Conservation (phyloP, 116 monocot species). For the Papilionanthe hybrid region DNA sequence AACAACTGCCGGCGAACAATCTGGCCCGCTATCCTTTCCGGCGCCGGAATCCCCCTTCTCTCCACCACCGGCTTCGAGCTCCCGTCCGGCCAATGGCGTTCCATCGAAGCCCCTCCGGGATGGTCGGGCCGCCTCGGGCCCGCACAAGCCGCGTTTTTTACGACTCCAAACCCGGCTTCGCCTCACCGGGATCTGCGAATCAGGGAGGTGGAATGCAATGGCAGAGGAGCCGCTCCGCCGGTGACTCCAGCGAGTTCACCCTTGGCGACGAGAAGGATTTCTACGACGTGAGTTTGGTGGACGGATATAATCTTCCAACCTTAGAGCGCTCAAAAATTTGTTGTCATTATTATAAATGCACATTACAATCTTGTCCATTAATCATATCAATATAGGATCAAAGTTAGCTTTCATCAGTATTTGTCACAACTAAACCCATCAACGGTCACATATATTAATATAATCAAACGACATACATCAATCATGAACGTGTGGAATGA, state of each 20-base stretch:
- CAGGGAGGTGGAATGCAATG: conserved; percentile 32
- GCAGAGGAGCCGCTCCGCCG: conserved; percentile 47
- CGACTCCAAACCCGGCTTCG: conserved; percentile 26
- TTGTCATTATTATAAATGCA: no score
- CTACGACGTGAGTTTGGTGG: conserved; percentile 60
- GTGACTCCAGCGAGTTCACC: conserved; percentile 85
- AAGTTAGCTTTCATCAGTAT: no score
- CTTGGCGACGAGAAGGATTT: conserved; percentile 52
- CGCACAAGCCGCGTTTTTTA: conserved; percentile 51
- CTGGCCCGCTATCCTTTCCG: conserved; percentile 36
- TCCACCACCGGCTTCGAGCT: conserved; percentile 59
- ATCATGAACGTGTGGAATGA: no score
- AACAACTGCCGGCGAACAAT: conserved; percentile 65
- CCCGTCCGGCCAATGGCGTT: conserved; percentile 15
- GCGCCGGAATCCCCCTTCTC: conserved; percentile 33
- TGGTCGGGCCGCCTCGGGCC: conserved; percentile 78
- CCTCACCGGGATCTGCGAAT: conserved; percentile 43
- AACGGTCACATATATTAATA: no score
- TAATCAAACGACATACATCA: no score
- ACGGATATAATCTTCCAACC: conserved; percentile 51
- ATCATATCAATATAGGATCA: no score
- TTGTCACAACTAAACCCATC: no score
- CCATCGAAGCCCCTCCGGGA: conserved; percentile 25
- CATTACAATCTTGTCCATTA: no score
- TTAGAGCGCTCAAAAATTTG: no score